These are phyloP conservation scores for Asterophora lycoperdoides DNA, from an alignment of 768 basidiomycete genomes.

Conservation along the genomic window DNA sequence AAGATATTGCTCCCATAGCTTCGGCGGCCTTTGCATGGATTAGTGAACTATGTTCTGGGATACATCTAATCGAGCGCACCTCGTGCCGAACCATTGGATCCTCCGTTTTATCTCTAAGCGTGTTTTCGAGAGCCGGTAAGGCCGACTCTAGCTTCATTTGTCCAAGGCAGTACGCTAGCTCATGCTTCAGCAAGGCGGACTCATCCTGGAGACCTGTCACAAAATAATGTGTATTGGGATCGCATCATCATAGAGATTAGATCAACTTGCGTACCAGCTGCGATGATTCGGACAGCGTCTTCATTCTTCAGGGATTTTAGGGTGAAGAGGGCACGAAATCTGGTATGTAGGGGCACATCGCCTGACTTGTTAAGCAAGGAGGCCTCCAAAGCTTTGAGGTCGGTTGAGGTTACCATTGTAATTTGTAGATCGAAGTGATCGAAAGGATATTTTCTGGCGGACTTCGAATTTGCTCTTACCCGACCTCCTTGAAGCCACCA, in stretches of 20 bases:
- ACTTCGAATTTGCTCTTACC: conserved; percentile 38
- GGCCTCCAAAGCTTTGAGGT: conserved; percentile 67
- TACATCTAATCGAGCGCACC: conserved; percentile 39
- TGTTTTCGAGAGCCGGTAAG: conserved; percentile 71
- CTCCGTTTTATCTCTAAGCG: conserved; percentile 64
- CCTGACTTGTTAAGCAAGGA: conserved; percentile 75
- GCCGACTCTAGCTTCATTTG: conserved; percentile 78
- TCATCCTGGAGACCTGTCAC: conserved; percentile 74
- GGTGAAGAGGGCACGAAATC: conserved; percentile 91
- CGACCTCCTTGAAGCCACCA: conserved; percentile 32
- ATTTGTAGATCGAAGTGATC: conserved; percentile 25
- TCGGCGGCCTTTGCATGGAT: conserved; percentile 74
- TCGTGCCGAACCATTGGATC: conserved; percentile 99
- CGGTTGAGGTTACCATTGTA: conserved; percentile 35
- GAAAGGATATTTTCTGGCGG: conserved; percentile 39
- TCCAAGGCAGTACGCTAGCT: conserved; percentile 94
- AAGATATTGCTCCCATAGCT: conserved; percentile 93
- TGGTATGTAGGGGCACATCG: conserved; percentile 71
- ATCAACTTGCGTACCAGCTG: conserved; percentile 53
- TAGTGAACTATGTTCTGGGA: conserved; percentile 10
- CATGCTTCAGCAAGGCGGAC: conserved; percentile 92
- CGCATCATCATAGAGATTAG: conserved; percentile 8
- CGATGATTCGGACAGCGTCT: conserved; percentile 79
- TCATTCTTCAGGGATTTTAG: conserved; percentile 79
- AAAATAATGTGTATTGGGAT: conserved; percentile 3